Conservation (phyloP, 805 yeast species). For the Ogataea chonburiensis region DNA sequence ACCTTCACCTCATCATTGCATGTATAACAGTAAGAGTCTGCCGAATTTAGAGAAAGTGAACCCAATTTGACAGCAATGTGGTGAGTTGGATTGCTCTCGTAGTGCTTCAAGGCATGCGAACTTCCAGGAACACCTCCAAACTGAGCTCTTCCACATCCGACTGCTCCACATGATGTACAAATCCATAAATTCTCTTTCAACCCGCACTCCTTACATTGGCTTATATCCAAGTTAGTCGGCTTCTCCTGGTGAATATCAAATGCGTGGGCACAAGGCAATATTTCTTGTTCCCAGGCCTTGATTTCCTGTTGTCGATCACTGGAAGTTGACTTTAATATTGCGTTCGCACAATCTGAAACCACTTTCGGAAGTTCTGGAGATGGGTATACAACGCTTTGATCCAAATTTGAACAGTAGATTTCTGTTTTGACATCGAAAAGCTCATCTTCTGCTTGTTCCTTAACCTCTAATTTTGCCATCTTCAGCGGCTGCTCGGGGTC, state of each 20-base stretch:
- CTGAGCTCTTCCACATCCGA: slow-evolving; percentile 94
- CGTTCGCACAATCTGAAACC: slow-evolving; percentile 37
- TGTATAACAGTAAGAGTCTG: slow-evolving; percentile 84
- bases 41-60: slow-evolving; percentile 73
- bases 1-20: slow-evolving; percentile 90
- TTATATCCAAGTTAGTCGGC: slow-evolving; percentile 31
- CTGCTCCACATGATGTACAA: slow-evolving; percentile 84
- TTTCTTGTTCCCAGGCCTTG: slow-evolving; percentile 89
- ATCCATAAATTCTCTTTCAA: slow-evolving; percentile 84
- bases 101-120: slow-evolving; percentile 84
- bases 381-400: slow-evolving; percentile 31
- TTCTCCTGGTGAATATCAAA: slow-evolving; percentile 46
- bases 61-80: slow-evolving; percentile 90
- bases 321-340: slow-evolving; percentile 57
- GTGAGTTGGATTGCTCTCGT: slow-evolving; percentile 51
- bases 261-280: slow-evolving; percentile 77
- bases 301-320: slow-evolving; percentile 63
- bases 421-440: slow-evolving; percentile 47
- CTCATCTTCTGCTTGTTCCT: slow-evolving; percentile 61
- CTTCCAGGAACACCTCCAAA: slow-evolving; percentile 94
- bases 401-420: slow-evolving; percentile 40
- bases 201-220: slow-evolving; percentile 57
- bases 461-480: slow-evolving; percentile 65
- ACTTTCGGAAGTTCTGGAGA: slow-evolving; percentile 30
- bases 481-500: slow-evolving; percentile 39